Evolutionary conservation across 352 stramenopile genomes (phyloP).

Genomic region (Pythium sp.): DNA sequence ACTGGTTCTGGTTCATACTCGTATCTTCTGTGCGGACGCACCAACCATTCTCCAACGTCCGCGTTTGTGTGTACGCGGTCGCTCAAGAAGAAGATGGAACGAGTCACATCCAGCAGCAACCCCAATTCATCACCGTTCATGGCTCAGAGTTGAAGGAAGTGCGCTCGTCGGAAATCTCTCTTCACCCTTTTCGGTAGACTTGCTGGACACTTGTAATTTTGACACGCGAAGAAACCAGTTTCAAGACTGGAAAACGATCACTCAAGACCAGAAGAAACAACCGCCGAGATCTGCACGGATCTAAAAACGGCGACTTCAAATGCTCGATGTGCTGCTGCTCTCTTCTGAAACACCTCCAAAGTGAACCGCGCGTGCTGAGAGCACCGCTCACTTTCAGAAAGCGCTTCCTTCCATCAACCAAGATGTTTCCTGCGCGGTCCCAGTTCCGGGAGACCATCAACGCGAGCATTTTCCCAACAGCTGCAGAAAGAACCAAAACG

Average conservation of each 20-base stretch:
- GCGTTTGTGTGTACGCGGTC: conserved; percentile 2
- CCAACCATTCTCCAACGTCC: conserved; percentile 10
- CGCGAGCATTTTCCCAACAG: not conserved
- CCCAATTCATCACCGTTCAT: not conserved
- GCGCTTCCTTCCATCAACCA: not conserved
- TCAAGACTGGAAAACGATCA: not conserved
- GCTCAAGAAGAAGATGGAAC: not conserved
- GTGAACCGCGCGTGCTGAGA: not conserved
- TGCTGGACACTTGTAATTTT: not conserved
- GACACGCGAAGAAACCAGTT: not conserved
- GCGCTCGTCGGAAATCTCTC: conserved; percentile 2
- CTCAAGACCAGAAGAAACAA: not conserved
- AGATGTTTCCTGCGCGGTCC: not conserved
- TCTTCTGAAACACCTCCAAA: not conserved
- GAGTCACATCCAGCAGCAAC: conserved; percentile 3
- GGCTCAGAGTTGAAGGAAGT: not conserved
- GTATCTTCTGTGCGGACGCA: not conserved
- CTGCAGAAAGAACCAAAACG: not conserved
- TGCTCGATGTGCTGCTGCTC: not conserved
- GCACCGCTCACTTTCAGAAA: not conserved
- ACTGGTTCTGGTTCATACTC: conserved; percentile 13
- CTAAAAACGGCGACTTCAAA: not conserved
- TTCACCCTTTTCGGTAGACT: not conserved
- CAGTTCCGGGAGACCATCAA: conserved; percentile 6
- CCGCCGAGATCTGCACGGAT: not conserved